These are phyloP conservation scores for Pseudotulostoma volvatum DNA, from an alignment of 495 filamentous ascomycete species.

Conservation along the genomic window DNA sequence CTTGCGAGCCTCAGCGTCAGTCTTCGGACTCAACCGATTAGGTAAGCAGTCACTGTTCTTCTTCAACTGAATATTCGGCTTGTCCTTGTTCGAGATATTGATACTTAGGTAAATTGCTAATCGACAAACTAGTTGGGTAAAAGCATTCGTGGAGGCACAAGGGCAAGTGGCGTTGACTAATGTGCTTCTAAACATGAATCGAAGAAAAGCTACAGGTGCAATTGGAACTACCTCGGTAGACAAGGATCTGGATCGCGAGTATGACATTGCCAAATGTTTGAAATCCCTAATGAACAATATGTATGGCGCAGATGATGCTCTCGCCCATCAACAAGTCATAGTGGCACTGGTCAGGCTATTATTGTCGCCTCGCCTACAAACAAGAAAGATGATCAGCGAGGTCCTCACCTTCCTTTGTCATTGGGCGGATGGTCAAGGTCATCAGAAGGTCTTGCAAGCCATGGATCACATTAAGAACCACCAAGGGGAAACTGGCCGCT, in stretches of 20 bases:
- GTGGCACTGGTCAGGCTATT: slow-evolving; percentile 76
- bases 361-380: slow-evolving; percentile 77
- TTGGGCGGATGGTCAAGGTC: slow-evolving; percentile 89
- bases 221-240: slow-evolving; percentile 50
- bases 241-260: slow-evolving; percentile 84
- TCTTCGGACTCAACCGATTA: slow-evolving; percentile 87
- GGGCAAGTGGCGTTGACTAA: slow-evolving; percentile 94
- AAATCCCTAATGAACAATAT: slow-evolving; percentile 99
- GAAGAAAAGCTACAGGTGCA: slow-evolving; percentile 61
- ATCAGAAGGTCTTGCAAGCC: slow-evolving; percentile 82
- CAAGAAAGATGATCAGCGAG: slow-evolving; percentile 88
- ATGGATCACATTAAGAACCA: slow-evolving; percentile 83
- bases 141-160: slow-evolving; percentile 90
- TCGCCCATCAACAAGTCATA: slow-evolving; percentile 75
- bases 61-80: no score
- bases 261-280: slow-evolving; percentile 93
- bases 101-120: neutral
- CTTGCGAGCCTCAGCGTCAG: slow-evolving; percentile 84
- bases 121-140: slow-evolving; percentile 54
- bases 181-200: slow-evolving; percentile 81
- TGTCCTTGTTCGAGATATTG: neutral
- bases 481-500: slow-evolving; percentile 85
- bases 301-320: slow-evolving; percentile 94
- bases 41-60: slow-evolving; percentile 22
- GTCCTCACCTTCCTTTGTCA: slow-evolving; percentile 94